Percentiles rank a stretch among this genome's conserved stretches.
These are phyloP conservation scores for Cyphellophora attinorum DNA, from an alignment of 2,329 filamentous ascomycete species.

Conservation along the genomic window DNA sequence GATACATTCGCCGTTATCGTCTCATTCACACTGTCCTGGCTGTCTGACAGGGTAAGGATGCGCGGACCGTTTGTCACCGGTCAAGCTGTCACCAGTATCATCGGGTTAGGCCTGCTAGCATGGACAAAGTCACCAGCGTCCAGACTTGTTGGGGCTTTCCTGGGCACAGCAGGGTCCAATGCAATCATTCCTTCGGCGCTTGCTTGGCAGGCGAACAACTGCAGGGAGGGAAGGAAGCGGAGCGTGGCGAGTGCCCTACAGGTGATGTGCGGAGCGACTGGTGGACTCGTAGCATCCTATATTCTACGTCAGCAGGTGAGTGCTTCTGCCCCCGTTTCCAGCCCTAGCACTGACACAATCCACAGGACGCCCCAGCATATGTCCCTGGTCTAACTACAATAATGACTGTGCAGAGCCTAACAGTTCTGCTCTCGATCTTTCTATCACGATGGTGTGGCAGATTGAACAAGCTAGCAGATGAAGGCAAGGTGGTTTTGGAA, in stretches of 20 bases:
- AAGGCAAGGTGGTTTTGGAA: conserved; percentile 5
- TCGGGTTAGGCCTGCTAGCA: conserved; percentile 11
- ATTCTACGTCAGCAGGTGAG: conserved; percentile 11
- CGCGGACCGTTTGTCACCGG: conserved; percentile 19
- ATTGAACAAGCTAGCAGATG: conserved; percentile 4
- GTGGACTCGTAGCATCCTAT: conserved; percentile 16
- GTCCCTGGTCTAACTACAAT: conserved; percentile 11
- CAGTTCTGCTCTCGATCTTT: conserved; percentile 1
- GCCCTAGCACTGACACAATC: not conserved
- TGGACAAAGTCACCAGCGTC: conserved; percentile 3
- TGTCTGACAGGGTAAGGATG: conserved; percentile 20
- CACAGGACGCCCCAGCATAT: conserved; percentile 17
- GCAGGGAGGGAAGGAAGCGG: conserved; percentile 21
- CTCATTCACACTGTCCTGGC: conserved; percentile 17
- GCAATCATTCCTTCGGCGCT: conserved; percentile 22
- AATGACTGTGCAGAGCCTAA: conserved; percentile 2
- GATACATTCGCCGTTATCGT: conserved; percentile 19
- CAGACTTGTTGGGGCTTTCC: conserved; percentile 21
- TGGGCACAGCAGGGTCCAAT: conserved; percentile 21
- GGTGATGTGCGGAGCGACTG: conserved; percentile 26
- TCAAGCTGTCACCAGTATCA: conserved; percentile 16
- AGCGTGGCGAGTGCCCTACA: conserved; percentile 26
- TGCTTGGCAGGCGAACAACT: conserved; percentile 25
- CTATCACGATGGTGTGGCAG: conserved; percentile 1
- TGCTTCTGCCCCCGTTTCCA: not conserved